Evolutionary conservation across 495 filamentous ascomycete genomes (phyloP), one percentile per base, ranked within the genome.

Genomic region (Daldinia caldariorum): DNA sequence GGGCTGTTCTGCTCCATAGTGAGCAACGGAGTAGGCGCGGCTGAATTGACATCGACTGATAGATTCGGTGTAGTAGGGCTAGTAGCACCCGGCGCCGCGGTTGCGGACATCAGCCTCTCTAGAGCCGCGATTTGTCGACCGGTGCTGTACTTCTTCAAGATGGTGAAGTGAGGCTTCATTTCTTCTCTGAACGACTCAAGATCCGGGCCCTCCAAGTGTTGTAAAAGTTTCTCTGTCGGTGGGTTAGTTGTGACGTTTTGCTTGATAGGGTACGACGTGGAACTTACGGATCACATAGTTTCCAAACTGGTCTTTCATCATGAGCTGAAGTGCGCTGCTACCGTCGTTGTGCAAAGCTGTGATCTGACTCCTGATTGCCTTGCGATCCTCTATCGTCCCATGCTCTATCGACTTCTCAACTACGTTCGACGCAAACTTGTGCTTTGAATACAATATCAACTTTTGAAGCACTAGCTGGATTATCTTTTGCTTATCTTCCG

Each of bases 391-490:
- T 18, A 86, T 81, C 1, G 86, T 88, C 10, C 92, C 93, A 69
- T 87, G 87, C 60, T 89, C 82, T 54, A 99, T 92, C 70, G 93
- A 95, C 82, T 94, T 97, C 80, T 99, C 95, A 0, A 99, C 96
- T 5, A 99, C 95, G 72, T 99, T 97, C 71, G 93, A 97, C 4
- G 96, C 95, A 74, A 94, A 97, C 76, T 99, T 98, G 80, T 98
- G 94, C 81, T 92, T 97, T 6, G 92, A 97, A 70, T 91, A 87
- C 1, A 81, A 82, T n/a, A 96, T 77, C 0, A 96, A 80, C 58
- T 93, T 86, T 5, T 82, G 82, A 57, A 87, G 90, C 70, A 99
- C 90, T 35, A 94, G 77, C 39, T 81, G 77, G 61, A 97, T 90
- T 77, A 97, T 89, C 66, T 83, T 86, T 1, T 82, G 84, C 18